Percentiles rank a stretch among this genome's conserved stretches.
Evolutionary conservation across 225 moss, liverwort and hornwort species (phyloP).

Genomic region (Marchantia polymorpha): DNA sequence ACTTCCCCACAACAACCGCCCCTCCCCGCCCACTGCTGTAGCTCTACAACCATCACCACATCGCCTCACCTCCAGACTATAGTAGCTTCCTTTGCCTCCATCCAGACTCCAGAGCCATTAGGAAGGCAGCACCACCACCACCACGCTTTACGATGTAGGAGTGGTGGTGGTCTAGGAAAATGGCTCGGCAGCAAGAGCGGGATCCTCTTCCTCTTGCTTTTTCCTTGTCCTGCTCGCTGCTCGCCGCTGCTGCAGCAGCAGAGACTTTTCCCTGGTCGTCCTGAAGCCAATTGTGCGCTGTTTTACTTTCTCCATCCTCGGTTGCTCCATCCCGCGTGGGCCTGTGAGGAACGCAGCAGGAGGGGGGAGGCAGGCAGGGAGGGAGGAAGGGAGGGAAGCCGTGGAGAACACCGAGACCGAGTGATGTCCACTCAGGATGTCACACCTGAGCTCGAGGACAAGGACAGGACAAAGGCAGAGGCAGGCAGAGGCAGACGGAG

Average conservation of each 20-base stretch:
- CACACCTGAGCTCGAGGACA: background rate
- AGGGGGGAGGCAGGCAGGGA: too few species aligned
- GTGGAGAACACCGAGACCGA: background rate
- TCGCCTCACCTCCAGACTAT: too few species aligned
- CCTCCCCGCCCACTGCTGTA: background rate
- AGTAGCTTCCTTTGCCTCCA: too few species aligned
- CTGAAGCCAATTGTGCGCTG: background rate
- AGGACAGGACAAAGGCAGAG: background rate
- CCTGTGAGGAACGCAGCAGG: too few species aligned
- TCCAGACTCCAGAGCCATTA: too few species aligned
- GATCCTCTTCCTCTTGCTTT: background rate
- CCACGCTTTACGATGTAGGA: background rate
- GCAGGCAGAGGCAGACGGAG: too few species aligned
- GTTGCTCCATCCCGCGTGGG: background rate
- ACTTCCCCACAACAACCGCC: background rate
- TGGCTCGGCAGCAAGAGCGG: background rate
- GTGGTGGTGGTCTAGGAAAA: background rate
- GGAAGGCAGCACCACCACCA: background rate
- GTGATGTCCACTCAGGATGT: background rate
- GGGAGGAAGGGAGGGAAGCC: background rate
- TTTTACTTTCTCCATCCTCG: background rate
- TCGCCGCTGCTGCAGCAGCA: background rate
- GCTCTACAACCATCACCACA: background rate
- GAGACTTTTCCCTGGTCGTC: background rate
- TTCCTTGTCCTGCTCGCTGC: too few species aligned